Conservation (phyloP, 192 early-diverging fungal genomes). For the Bifiguratus adelaidae region DNA sequence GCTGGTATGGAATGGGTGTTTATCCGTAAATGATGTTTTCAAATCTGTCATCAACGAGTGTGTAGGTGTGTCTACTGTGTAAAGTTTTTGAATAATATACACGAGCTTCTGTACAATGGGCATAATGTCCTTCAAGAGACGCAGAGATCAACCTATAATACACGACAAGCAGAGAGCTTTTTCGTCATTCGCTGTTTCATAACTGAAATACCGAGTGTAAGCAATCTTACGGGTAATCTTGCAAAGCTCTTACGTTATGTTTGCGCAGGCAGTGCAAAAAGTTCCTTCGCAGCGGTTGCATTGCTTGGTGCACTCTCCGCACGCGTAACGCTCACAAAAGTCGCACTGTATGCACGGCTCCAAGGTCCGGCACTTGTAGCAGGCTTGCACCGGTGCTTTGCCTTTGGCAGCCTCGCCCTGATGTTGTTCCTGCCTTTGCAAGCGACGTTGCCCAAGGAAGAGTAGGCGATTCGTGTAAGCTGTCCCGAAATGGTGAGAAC, state of each 20-base stretch:
- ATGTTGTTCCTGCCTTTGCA: conserved; percentile 7
- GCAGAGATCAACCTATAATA: too few relatives aligned
- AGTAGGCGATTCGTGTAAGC: conserved; percentile 16
- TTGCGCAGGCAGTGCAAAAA: conserved; percentile 26
- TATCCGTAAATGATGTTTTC: too few relatives aligned
- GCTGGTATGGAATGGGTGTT: too few relatives aligned
- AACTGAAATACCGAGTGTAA: too few relatives aligned
- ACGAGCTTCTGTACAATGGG: too few relatives aligned
- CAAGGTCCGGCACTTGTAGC: conserved; percentile 7
- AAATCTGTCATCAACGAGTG: too few relatives aligned
- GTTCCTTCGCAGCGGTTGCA: conserved; percentile 20
- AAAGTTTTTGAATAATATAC: too few relatives aligned
- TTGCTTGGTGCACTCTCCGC: conserved; percentile 10
- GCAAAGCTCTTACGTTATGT: neutral
- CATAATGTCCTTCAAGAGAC: too few relatives aligned
- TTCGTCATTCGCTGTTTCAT: too few relatives aligned
- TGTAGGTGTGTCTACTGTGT: too few relatives aligned
- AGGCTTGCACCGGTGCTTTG: neutral
- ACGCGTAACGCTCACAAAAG: conserved; percentile 17
- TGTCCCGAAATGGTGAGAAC: conserved; percentile 1
- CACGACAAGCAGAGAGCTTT: too few relatives aligned
- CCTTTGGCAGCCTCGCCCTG: neutral
- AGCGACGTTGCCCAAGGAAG: conserved; percentile 22
- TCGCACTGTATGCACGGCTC: conserved; percentile 3
- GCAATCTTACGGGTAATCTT: too few relatives aligned